Percentiles rank a stretch among this genome's conserved stretches.
Conservation (phyloP, 176 grass and related monocot genomes). For the Poa pratensis region DNA sequence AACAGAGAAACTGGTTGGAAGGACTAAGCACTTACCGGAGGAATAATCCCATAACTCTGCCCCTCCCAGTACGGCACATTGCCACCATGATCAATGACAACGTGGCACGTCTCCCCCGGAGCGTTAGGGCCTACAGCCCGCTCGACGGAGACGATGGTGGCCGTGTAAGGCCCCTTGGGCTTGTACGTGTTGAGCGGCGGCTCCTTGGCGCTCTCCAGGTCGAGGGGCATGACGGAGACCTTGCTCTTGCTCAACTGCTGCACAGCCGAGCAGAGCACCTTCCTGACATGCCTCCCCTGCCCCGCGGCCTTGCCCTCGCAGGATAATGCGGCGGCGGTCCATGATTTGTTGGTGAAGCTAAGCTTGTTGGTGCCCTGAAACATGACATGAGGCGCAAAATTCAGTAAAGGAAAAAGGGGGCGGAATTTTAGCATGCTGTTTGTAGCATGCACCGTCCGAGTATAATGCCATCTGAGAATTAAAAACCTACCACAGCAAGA, state of each 20-base stretch:
- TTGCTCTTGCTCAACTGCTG: slow-evolving; percentile 71
- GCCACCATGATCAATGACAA: slow-evolving; percentile 92
- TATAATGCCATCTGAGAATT: background rate
- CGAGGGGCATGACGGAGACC: slow-evolving; percentile 52
- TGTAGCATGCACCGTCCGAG: background rate
- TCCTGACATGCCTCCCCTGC: slow-evolving; percentile 40
- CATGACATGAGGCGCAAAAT: background rate
- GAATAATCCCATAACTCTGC: slow-evolving; percentile 89
- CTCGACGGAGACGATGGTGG: slow-evolving; percentile 83
- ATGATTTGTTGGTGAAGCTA: slow-evolving; percentile 61
- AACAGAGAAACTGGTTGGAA: background rate
- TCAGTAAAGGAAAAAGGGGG: background rate
- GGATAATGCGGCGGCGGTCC: slow-evolving; percentile 39
- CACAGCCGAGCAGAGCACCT: slow-evolving; percentile 56
- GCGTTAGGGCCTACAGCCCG: slow-evolving; percentile 76
- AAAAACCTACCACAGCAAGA: background rate
- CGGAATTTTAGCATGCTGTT: background rate
- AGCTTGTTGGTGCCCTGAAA: slow-evolving; percentile 59
- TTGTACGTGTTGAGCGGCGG: slow-evolving; percentile 93
- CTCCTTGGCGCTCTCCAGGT: slow-evolving; percentile 74
- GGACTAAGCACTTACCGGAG: slow-evolving; percentile 55
- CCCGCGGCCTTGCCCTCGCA: slow-evolving; percentile 43
- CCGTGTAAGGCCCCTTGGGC: slow-evolving; percentile 76
- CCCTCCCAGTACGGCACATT: slow-evolving; percentile 97
- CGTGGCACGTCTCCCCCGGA: slow-evolving; percentile 93